Conservation (phyloP, 192 early-diverging fungal species). For the Backusella mclennaniae region DNA sequence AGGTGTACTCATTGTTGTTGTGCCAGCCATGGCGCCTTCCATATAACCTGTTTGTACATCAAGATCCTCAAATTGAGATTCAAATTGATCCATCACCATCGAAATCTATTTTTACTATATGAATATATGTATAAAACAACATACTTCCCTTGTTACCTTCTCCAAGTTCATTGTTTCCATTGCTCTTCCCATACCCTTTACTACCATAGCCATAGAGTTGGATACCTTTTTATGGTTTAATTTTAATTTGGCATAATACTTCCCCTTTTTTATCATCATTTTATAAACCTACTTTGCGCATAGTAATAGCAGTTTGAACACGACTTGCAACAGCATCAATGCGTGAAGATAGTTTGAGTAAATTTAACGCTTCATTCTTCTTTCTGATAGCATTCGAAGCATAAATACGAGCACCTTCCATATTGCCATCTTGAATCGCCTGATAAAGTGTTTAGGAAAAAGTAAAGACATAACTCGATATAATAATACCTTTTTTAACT, state of each 20-base stretch:
- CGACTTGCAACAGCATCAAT: slow-evolving; percentile 90
- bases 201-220: slow-evolving; percentile 81
- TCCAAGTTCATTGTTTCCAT: slow-evolving; percentile 96
- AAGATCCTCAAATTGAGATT: slow-evolving; percentile 94
- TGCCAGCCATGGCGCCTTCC: slow-evolving; percentile 89
- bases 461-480: too few relatives aligned
- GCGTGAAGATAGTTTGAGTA: slow-evolving; percentile 82
- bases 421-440: slow-evolving; percentile 92
- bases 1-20: slow-evolving; percentile 85
- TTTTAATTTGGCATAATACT: background rate
- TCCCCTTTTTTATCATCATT: background rate
- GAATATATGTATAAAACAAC: background rate
- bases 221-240: slow-evolving; percentile 51
- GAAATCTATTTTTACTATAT: slow-evolving; percentile 63
- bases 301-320: slow-evolving; percentile 93
- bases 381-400: slow-evolving; percentile 97
- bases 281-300: slow-evolving; percentile 59
- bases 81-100: slow-evolving; percentile 98
- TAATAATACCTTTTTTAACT: slow-evolving; percentile 79
- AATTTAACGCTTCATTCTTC: slow-evolving; percentile 91
- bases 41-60: slow-evolving; percentile 98
- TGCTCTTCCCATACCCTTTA: slow-evolving; percentile 92
- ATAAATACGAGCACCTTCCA: slow-evolving; percentile 91
- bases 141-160: slow-evolving; percentile 50
- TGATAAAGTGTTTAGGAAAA: slow-evolving; percentile 19